phyloP scores from a whole-genome alignment of 176 grass and related monocot species.

The Panicum miliaceum region DNA sequence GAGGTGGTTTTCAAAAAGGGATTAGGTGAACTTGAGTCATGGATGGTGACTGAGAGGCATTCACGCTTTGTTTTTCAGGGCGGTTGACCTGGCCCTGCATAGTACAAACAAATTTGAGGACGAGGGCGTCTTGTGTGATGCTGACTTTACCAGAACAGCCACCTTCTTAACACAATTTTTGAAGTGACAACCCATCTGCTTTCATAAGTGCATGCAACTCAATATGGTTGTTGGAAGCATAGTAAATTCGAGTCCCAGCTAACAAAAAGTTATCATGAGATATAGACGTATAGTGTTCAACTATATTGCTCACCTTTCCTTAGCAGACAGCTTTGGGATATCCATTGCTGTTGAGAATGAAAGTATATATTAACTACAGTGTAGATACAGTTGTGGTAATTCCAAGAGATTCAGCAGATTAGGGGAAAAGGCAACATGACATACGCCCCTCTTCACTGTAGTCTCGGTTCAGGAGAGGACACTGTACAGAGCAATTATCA shows the following conservation, averaged over 20 bases:
- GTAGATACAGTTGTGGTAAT: slow-evolving; percentile 20
- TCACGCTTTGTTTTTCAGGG: slow-evolving; percentile 35
- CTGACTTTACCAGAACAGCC: background rate
- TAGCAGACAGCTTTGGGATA: background rate
- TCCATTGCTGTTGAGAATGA: background rate
- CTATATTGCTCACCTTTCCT: background rate
- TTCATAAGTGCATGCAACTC: background rate
- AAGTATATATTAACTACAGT: background rate
- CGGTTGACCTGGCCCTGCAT: slow-evolving; percentile 28
- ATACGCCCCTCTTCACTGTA: background rate
- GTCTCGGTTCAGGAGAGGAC: slow-evolving; percentile 7
- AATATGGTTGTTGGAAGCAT: background rate
- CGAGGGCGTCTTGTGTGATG: background rate
- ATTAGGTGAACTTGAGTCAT: slow-evolving; percentile 46
- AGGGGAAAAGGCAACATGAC: background rate
- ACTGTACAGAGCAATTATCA: slow-evolving; percentile 42
- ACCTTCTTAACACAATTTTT: slow-evolving; percentile 10
- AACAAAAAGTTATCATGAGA: background rate
- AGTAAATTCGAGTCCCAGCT: background rate
- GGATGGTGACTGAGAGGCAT: slow-evolving; percentile 38
- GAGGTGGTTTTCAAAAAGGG: slow-evolving; percentile 42
- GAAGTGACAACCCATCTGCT: background rate
- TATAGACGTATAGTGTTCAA: background rate
- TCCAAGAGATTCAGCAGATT: background rate
- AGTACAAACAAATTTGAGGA: slow-evolving; percentile 37